Evolutionary conservation across 345 rosid species (phyloP).

Genomic region (Sisymbrium altissimum): DNA sequence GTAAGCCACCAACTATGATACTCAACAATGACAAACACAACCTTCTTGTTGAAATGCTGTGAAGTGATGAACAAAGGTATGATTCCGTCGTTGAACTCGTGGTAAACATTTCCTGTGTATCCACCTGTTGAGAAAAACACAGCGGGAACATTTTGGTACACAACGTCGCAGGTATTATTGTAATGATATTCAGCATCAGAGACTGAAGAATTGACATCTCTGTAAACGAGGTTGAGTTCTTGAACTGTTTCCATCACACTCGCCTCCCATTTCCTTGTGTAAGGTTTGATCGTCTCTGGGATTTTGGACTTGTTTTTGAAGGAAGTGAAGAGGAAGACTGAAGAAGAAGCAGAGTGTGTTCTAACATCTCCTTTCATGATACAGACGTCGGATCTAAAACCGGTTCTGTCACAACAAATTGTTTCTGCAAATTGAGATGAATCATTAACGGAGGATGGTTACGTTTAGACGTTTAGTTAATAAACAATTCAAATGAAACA

Average conservation of each 20-base stretch:
- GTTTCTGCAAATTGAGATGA: constrained; percentile 10
- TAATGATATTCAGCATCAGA: not conserved
- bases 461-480: no score
- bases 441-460: not conserved
- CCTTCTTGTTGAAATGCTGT: constrained; percentile 62
- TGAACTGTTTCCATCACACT: constrained; percentile 60
- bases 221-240: constrained; percentile 49
- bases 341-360: constrained; percentile 55
- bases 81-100: constrained; percentile 82
- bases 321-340: constrained; percentile 46
- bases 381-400: constrained; percentile 65
- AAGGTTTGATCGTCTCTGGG: constrained; percentile 56
- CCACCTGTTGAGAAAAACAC: constrained; percentile 82
- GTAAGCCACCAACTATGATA: constrained; percentile 73
- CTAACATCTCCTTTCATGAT: constrained; percentile 73
- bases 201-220: constrained; percentile 16
- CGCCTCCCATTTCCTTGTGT: constrained; percentile 81
- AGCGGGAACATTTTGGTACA: constrained; percentile 48
- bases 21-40: constrained; percentile 71
- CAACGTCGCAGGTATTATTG: constrained; percentile 42
- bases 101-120: constrained; percentile 73
- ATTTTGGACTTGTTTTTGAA: constrained; percentile 11
- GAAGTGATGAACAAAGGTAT: constrained; percentile 76
- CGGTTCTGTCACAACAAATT: constrained; percentile 65
- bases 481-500: not conserved